Conservation (phyloP, 768 basidiomycete genomes). For the Phanerochaete sordida region DNA sequence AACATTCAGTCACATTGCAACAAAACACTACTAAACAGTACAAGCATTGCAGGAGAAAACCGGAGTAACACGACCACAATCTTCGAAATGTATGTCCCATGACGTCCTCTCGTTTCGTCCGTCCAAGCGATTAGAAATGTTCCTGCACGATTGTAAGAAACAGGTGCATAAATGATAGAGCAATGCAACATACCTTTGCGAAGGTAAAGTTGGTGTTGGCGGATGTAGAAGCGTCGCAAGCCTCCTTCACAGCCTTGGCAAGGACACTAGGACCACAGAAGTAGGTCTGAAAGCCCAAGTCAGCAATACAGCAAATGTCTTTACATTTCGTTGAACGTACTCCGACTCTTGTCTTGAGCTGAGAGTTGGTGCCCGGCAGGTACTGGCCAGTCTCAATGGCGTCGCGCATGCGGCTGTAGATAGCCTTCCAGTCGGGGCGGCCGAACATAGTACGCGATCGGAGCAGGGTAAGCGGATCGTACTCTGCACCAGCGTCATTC, state of each 20-base stretch:
- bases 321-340: conserved; percentile 55
- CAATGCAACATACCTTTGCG: conserved; percentile 67
- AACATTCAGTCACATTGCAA: too few species aligned
- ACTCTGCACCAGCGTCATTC: conserved; percentile 81
- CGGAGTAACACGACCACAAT: too few species aligned
- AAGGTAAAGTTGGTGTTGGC: conserved; percentile 71
- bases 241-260: conserved; percentile 74
- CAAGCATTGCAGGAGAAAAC: too few species aligned
- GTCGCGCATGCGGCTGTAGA: conserved; percentile 70
- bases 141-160: conserved; percentile 36
- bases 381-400: conserved; percentile 84
- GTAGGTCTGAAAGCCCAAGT: conserved; percentile 54
- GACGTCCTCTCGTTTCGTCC: not conserved
- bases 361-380: conserved; percentile 71
- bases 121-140: conserved; percentile 46
- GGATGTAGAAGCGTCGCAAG: conserved; percentile 52
- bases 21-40: too few species aligned
- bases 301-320: not conserved
- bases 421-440: conserved; percentile 83
- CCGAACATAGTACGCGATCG: conserved; percentile 89
- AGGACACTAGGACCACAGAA: conserved; percentile 83
- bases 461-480: conserved; percentile 86
- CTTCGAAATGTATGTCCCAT: too few species aligned
- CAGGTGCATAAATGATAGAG: conserved; percentile 7
- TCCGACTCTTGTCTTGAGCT: conserved; percentile 80